phyloP scores from a whole-genome alignment of 2,329 filamentous ascomycete genomes.

The Penicillium verrucosum region DNA sequence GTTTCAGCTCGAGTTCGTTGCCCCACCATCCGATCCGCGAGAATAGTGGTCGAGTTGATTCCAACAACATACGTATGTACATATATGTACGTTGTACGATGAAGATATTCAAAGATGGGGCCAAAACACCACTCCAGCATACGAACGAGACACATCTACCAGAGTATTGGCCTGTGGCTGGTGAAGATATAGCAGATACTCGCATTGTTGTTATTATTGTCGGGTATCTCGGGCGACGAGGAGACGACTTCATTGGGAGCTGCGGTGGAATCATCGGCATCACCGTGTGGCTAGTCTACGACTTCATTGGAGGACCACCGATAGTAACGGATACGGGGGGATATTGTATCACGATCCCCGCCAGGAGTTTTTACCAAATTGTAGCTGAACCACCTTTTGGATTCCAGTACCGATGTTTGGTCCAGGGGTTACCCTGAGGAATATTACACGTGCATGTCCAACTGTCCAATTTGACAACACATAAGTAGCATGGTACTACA shows the following conservation, averaged over 20 bases:
- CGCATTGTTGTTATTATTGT: neutral
- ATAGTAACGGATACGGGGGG: neutral
- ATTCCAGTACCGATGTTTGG: neutral
- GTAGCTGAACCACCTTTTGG: neutral
- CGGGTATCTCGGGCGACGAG: constrained; percentile 3
- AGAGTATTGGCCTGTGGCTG: neutral
- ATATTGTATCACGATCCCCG: neutral
- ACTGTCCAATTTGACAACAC: neutral
- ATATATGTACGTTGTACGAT: neutral
- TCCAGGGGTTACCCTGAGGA: neutral
- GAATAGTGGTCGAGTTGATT: constrained; percentile 14
- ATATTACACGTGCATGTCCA: neutral
- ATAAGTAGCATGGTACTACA: neutral
- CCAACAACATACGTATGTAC: neutral
- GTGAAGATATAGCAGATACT: constrained; percentile 9
- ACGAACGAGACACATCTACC: neutral
- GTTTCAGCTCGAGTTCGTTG: constrained; percentile 17
- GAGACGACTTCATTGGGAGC: neutral
- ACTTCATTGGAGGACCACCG: neutral
- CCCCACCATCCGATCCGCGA: constrained; percentile 13
- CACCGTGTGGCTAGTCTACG: neutral
- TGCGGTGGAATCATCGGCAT: neutral
- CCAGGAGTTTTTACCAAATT: neutral
- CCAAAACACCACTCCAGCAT: neutral
- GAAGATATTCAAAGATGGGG: neutral